Evolutionary conservation across 2,329 filamentous ascomycete genomes (phyloP).

Genomic region (Pleoardoris graminearum): DNA sequence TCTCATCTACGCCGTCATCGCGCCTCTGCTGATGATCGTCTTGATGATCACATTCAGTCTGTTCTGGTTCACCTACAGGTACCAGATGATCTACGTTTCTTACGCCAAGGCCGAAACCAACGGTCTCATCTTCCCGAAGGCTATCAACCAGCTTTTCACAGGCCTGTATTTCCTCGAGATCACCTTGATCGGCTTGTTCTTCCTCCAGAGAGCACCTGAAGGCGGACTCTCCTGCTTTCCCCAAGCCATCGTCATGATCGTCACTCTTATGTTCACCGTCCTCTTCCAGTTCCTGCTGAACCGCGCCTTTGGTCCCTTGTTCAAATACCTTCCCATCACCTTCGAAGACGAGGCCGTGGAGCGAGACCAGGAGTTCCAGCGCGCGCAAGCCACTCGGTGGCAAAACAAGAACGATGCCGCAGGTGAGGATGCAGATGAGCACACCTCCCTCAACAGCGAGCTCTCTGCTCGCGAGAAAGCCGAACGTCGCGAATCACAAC

Average conservation of each 20-base stretch:
- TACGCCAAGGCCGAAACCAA: slow-evolving; percentile 90
- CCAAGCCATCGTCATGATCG: slow-evolving; percentile 84
- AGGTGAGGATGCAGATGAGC: slow-evolving; percentile 52
- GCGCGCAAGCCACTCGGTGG: slow-evolving; percentile 72
- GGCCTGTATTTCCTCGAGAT: slow-evolving; percentile 95
- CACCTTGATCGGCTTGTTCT: slow-evolving; percentile 86
- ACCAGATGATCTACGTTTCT: slow-evolving; percentile 93
- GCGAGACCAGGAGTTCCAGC: slow-evolving; percentile 86
- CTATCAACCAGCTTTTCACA: slow-evolving; percentile 94
- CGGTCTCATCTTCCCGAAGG: slow-evolving; percentile 85
- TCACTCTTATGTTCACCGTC: slow-evolving; percentile 69
- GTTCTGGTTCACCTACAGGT: slow-evolving; percentile 94
- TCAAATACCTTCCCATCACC: slow-evolving; percentile 89
- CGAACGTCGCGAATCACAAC: slow-evolving; percentile 39
- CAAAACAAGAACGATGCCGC: slow-evolving; percentile 54
- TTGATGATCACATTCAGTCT: slow-evolving; percentile 89
- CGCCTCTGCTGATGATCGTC: slow-evolving; percentile 89
- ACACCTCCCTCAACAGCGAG: slow-evolving; percentile 43
- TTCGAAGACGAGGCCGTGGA: slow-evolving; percentile 92
- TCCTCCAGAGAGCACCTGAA: slow-evolving; percentile 66
- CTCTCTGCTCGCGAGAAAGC: slow-evolving; percentile 49
- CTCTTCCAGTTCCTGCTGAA: slow-evolving; percentile 83
- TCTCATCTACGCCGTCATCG: slow-evolving; percentile 83
- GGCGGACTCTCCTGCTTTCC: slow-evolving; percentile 64
- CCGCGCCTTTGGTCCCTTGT: slow-evolving; percentile 78